A percentile compares a stretch with the other conserved stretches of the same genome.
These are phyloP conservation scores for Wickerhamomyces sp. DNA, from an alignment of 1,139 yeast genomes.

Conservation along the genomic window DNA sequence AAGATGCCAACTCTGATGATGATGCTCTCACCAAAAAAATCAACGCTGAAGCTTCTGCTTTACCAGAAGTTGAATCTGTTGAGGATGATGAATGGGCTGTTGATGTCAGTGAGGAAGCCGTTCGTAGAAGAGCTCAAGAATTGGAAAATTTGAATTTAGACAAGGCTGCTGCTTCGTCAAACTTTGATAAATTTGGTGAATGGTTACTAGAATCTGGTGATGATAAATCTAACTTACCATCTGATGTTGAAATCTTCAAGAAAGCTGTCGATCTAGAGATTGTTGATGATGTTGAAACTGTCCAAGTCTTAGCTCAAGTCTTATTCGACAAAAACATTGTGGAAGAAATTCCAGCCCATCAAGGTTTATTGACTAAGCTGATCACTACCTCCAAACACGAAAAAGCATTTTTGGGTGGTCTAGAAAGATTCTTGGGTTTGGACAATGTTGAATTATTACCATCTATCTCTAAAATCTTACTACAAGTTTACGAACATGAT, in stretches of 20 bases:
- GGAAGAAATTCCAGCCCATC: slow-evolving; percentile 68
- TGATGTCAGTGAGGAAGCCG: slow-evolving; percentile 96
- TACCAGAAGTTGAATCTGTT: slow-evolving; percentile 49
- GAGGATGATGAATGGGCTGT: slow-evolving; percentile 97
- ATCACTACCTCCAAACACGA: slow-evolving; percentile 65
- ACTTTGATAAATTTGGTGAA: slow-evolving; percentile 77
- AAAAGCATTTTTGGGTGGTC: slow-evolving; percentile 89
- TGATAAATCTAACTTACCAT: slow-evolving; percentile 56
- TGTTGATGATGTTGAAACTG: slow-evolving; percentile 66
- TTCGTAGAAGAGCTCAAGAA: slow-evolving; percentile 86
- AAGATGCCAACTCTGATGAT: slow-evolving; percentile 52
- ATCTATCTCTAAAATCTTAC: slow-evolving; percentile 73
- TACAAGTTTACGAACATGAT: slow-evolving; percentile 78
- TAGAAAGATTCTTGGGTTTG: slow-evolving; percentile 87
- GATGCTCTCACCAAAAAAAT: slow-evolving; percentile 76
- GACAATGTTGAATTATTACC: slow-evolving; percentile 75
- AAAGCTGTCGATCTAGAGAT: slow-evolving; percentile 80
- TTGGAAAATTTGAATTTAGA: slow-evolving; percentile 54
- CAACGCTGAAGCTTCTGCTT: slow-evolving; percentile 77
- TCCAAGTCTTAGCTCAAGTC: slow-evolving; percentile 89
- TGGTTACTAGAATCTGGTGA: slow-evolving; percentile 69
- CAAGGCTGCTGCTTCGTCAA: slow-evolving; percentile 33
- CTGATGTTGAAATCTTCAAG: slow-evolving; percentile 88
- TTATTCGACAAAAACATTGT: slow-evolving; percentile 78
- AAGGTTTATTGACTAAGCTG: slow-evolving; percentile 77